A percentile compares a stretch with the other conserved stretches of the same genome.
Evolutionary conservation across 345 rosid genomes (phyloP).

Genomic region (Sonneratia caseolaris): DNA sequence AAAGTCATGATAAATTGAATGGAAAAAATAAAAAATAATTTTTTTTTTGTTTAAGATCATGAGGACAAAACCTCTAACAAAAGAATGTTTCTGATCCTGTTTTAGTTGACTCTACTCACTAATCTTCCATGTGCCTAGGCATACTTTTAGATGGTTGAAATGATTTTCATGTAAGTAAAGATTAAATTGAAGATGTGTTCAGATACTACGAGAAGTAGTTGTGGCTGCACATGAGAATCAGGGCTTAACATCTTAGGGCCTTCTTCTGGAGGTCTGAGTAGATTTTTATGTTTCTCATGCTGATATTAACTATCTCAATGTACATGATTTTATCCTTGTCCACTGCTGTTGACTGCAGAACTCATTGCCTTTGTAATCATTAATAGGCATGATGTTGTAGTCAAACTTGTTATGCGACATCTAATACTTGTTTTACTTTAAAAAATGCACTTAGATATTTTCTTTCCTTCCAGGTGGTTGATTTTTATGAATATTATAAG

Average conservation of each 20-base stretch:
- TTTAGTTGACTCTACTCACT: background rate
- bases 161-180: background rate
- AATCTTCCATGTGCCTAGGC: background rate
- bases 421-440: conserved; percentile 4
- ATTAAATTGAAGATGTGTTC: background rate
- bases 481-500: conserved; percentile 94
- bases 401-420: background rate
- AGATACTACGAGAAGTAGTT: background rate
- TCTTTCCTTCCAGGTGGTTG: conserved; percentile 48
- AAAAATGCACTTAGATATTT: conserved; percentile 9
- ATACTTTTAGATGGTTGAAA: background rate
- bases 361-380: background rate
- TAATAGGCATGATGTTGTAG: background rate
- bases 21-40: background rate
- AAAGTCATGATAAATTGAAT: too few relatives aligned
- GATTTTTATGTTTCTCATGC: background rate
- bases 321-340: background rate
- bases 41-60: background rate
- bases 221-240: background rate
- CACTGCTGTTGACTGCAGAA: background rate
- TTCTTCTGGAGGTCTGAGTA: background rate
- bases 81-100: background rate
- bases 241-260: background rate
- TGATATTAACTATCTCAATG: background rate
- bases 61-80: background rate